These are phyloP conservation scores for Aspergillus ostianus DNA, from an alignment of 495 filamentous ascomycete genomes.

Conservation along the genomic window DNA sequence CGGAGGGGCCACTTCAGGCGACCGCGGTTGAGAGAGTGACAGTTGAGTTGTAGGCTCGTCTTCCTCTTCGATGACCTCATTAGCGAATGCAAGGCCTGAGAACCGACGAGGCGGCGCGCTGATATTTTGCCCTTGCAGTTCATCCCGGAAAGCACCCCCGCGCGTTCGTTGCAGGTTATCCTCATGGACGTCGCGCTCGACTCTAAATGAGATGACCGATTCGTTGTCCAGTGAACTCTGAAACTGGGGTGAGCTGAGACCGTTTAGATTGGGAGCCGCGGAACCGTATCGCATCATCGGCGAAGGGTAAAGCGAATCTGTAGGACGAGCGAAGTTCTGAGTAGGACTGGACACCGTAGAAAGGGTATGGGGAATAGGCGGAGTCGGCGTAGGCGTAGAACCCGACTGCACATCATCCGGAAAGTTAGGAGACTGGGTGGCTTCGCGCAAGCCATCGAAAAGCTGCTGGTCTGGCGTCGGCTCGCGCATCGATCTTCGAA, in stretches of 20 bases:
- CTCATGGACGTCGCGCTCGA: slow-evolving; percentile 46
- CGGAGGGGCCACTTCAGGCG: neutral
- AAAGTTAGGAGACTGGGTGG: slow-evolving; percentile 21
- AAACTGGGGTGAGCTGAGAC: slow-evolving; percentile 24
- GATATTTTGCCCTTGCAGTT: slow-evolving; percentile 35
- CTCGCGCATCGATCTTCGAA: slow-evolving; percentile 28
- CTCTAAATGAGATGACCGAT: slow-evolving; percentile 36
- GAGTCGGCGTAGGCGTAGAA: slow-evolving; percentile 40
- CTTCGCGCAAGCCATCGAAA: slow-evolving; percentile 30
- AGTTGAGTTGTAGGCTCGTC: slow-evolving; percentile 19
- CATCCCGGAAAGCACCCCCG: slow-evolving; percentile 25
- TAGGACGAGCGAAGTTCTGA: slow-evolving; percentile 22
- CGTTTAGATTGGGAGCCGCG: slow-evolving; percentile 9
- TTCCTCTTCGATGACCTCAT: slow-evolving; percentile 34
- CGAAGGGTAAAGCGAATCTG: slow-evolving; percentile 35
- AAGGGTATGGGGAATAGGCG: slow-evolving; percentile 36
- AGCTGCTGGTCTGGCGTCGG: slow-evolving; percentile 48
- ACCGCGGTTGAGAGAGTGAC: slow-evolving; percentile 2
- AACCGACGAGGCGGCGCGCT: slow-evolving; percentile 41
- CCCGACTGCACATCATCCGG: slow-evolving; percentile 25
- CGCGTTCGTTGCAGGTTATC: slow-evolving; percentile 40
- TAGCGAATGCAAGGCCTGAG: slow-evolving; percentile 35
- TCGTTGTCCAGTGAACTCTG: slow-evolving; percentile 35
- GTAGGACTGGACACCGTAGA: slow-evolving; percentile 37
- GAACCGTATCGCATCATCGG: slow-evolving; percentile 25